Base-by-base conservation (phyloP, 2,329 filamentous ascomycete species). In the Chaetomiaceae sp. region DNA sequence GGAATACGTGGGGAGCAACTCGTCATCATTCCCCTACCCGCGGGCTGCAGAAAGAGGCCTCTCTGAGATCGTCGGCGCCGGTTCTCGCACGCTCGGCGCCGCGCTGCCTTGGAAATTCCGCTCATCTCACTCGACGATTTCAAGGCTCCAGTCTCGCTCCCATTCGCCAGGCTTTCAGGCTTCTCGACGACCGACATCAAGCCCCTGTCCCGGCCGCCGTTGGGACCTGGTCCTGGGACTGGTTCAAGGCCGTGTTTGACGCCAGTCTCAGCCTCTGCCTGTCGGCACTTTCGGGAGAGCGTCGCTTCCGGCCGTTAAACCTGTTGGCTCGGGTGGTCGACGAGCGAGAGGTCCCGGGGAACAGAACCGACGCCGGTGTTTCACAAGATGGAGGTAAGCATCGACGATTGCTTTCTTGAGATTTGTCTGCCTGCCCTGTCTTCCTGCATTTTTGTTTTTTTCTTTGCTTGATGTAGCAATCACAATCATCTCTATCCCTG, bases 331-430 rank as follows among this genome's bases (percentile, higher is more conserved):
- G 22, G 33, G 44, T 45, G 38, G 36, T 46, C 45, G 34, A 31
- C 27, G 27, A 9, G 27, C 4, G 53, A 46, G 48, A 39, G 44
- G 22, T 50, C 43, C 19, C 42, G 15, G 36, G 6, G 25, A 44
- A 43, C 29, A 17, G 9, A 31, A 25, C 37, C 25, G 25, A 22
- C 39, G 48, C 20, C 42, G 19, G 7, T 15, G 51, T 55, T 47
- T 8, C 52, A 55, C 48, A 50, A 36, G 38, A 57, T 57, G 54
- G 54, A 57, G 54, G 54, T 57, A 48, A 56, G 54, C 48, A 31
- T 38, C 33, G 9, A n/a, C 15, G 19, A 9, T 29, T 42, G 20
- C 39, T 46, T 33, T 20, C 34, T 12, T 11, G 27, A 6, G 27
- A 31, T 7, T 31, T 12, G 27, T 3, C 9, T 3, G 9, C 27